Conservation (phyloP, 1,284 basidiomycete species). For the Cystobasidium sp. region DNA sequence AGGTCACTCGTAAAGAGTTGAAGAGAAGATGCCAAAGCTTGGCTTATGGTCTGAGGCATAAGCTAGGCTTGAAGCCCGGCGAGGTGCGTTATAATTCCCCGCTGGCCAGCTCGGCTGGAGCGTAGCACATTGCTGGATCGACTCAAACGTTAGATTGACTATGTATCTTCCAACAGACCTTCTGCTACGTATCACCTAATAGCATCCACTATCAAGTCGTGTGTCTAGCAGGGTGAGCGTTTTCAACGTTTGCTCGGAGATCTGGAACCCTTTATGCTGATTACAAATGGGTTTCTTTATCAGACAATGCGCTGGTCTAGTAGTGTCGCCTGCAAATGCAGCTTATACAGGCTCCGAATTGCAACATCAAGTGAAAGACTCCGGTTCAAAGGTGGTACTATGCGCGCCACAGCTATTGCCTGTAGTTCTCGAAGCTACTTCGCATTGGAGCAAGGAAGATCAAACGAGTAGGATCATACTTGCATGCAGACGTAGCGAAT, state of each 20-base stretch:
- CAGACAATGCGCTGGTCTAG: slow-evolving; percentile 50
- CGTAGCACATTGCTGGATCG: background rate
- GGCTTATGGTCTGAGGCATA: slow-evolving; percentile 48
- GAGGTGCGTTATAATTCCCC: slow-evolving; percentile 22
- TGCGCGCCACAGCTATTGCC: slow-evolving; percentile 47
- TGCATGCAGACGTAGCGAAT: slow-evolving; percentile 40
- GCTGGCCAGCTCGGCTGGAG: background rate
- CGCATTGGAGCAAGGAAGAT: slow-evolving; percentile 46
- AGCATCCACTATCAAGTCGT: slow-evolving; percentile 40
- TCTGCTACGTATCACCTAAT: slow-evolving; percentile 52
- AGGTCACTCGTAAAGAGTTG: slow-evolving; percentile 44
- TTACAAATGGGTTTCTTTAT: slow-evolving; percentile 17
- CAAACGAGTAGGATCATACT: slow-evolving; percentile 48
- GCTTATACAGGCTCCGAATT: slow-evolving; percentile 49
- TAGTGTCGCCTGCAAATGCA: slow-evolving; percentile 52
- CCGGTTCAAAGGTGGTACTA: slow-evolving; percentile 45
- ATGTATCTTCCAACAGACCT: slow-evolving; percentile 16
- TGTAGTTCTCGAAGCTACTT: slow-evolving; percentile 47
- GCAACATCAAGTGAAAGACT: slow-evolving; percentile 49
- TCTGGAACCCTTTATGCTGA: background rate
- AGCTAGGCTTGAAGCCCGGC: slow-evolving; percentile 42
- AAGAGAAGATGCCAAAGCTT: slow-evolving; percentile 45
- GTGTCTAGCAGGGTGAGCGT: slow-evolving; percentile 13
- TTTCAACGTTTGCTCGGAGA: background rate
- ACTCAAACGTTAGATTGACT: background rate